Base-by-base conservation (phyloP, 768 basidiomycete species). In the Leccinum olivaceopallidum region DNA sequence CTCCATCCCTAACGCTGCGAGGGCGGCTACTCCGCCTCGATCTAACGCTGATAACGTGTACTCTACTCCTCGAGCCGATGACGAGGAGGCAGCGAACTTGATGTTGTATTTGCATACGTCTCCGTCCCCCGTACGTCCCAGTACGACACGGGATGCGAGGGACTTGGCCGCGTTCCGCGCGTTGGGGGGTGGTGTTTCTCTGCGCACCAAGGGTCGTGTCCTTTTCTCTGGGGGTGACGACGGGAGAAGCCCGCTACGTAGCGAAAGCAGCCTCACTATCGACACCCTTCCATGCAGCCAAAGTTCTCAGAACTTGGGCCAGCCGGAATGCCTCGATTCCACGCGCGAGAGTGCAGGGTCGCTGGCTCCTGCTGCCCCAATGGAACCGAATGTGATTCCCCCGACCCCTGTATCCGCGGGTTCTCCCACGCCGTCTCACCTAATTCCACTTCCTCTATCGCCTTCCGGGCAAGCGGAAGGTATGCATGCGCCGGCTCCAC, bases 91-190 rank as follows among this genome's bases (percentile, higher is more conserved):
- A 0, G 91, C 92, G n/a, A 90, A 91, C 69, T 75, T 93, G 49
- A 89, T 94, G 85, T 77, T 94, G 22, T 90, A 84, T 75, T 82
- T 94, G 55, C 92, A 92, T 47, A 92, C 91, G 6, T 92, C 90
- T 1, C 92, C 92, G 0, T 92, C 90, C 0, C 92, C 92, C 9
- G 89, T 80, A 20, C 85, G 90, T 44, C 81, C 83, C 22, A 74
- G 79, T 16, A 80, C 79, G 48, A 83, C 81, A 37, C 74, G 77
- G 39, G 71, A 75, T 34, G 71, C 74, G 26, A 69, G 60, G 30
- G 83, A 85, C 47, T 63, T 79, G 36, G 79, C 81, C 6, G 82
- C 86, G 18, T 88, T 79, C 67, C 80, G 86, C 49, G 78, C 82
- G 16, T 76, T 90, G 20, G 79, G 83, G 53, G 81, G 81, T 28